Conservation (phyloP, 2,329 filamentous ascomycete genomes). For the Aspergillus sp. region DNA sequence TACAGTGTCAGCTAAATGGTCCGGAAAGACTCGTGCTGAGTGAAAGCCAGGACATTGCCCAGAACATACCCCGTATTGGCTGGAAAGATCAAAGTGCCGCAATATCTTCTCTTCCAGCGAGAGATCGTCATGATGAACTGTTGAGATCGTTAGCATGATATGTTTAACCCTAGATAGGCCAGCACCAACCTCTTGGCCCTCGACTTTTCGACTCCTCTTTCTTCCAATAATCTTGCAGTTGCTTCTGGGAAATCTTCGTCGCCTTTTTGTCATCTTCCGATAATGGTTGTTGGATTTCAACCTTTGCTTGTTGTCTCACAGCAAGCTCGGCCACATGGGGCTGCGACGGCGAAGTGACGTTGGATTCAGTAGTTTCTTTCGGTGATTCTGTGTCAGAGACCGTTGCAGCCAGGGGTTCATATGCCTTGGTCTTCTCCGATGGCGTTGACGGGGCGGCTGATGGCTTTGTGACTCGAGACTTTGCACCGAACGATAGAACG, state of each 20-base stretch:
- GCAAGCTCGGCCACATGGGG: conserved; percentile 42
- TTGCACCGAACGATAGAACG: conserved; percentile 66
- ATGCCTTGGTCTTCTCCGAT: conserved; percentile 38
- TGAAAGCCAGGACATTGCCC: background rate
- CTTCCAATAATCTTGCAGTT: conserved; percentile 79
- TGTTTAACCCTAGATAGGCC: background rate
- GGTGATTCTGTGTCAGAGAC: conserved; percentile 31
- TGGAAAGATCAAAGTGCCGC: conserved; percentile 89
- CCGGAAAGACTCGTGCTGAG: background rate
- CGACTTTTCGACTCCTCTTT: conserved; percentile 70
- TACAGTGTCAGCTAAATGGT: conserved; percentile 17
- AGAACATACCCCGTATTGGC: conserved; percentile 83
- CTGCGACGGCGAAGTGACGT: conserved; percentile 33
- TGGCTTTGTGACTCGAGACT: conserved; percentile 64
- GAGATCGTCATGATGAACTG: conserved; percentile 77
- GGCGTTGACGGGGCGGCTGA: conserved; percentile 36
- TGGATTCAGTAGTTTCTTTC: conserved; percentile 31
- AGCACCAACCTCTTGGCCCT: conserved; percentile 59
- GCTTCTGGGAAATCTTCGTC: conserved; percentile 65
- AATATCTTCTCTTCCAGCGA: conserved; percentile 80
- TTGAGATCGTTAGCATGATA: conserved; percentile 6
- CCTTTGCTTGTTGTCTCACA: conserved; percentile 55
- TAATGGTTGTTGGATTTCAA: conserved; percentile 40
- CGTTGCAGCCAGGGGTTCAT: conserved; percentile 42
- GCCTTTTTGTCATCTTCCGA: conserved; percentile 54